Evolutionary conservation across 2,329 filamentous ascomycete genomes (phyloP).

Genomic region (Aspergillus bombycis): DNA sequence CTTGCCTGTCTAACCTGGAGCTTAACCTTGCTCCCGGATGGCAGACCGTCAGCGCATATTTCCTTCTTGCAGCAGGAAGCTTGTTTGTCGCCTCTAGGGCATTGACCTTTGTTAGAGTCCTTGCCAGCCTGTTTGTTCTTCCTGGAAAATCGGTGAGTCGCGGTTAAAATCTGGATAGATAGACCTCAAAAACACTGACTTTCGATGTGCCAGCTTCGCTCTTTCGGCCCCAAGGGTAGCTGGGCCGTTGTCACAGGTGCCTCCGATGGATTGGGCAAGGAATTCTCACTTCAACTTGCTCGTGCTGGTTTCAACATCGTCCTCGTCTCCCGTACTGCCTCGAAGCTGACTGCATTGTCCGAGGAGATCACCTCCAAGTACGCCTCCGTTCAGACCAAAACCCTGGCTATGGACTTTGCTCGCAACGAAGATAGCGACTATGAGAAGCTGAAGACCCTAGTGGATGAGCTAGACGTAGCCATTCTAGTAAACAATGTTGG

Average conservation of each 20-base stretch:
- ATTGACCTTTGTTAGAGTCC: constrained; percentile 61
- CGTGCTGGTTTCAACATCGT: constrained; percentile 91
- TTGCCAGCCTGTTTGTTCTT: constrained; percentile 71
- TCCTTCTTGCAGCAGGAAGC: constrained; percentile 55
- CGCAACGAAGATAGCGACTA: constrained; percentile 80
- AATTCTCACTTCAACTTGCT: constrained; percentile 89
- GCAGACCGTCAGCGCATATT: constrained; percentile 39
- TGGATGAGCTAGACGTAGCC: constrained; percentile 76
- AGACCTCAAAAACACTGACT: constrained; percentile 18
- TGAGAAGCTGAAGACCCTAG: constrained; percentile 67
- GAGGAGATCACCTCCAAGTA: constrained; percentile 72
- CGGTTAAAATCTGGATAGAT: background rate
- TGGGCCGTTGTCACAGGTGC: constrained; percentile 96
- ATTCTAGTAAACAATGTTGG: constrained; percentile 98
- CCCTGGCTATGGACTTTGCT: constrained; percentile 88
- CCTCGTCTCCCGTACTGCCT: constrained; percentile 91
- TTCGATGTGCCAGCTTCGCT: constrained; percentile 67
- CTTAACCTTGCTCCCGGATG: constrained; percentile 39
- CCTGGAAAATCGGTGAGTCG: constrained; percentile 52
- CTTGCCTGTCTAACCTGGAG: constrained; percentile 39
- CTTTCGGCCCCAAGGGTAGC: constrained; percentile 86
- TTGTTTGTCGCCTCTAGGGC: constrained; percentile 61
- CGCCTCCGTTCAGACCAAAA: constrained; percentile 71
- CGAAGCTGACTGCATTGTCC: constrained; percentile 80
- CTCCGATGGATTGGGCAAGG: constrained; percentile 94